Conservation (phyloP, 116 monocot genomes). For the Trichopus zeylanicus region DNA sequence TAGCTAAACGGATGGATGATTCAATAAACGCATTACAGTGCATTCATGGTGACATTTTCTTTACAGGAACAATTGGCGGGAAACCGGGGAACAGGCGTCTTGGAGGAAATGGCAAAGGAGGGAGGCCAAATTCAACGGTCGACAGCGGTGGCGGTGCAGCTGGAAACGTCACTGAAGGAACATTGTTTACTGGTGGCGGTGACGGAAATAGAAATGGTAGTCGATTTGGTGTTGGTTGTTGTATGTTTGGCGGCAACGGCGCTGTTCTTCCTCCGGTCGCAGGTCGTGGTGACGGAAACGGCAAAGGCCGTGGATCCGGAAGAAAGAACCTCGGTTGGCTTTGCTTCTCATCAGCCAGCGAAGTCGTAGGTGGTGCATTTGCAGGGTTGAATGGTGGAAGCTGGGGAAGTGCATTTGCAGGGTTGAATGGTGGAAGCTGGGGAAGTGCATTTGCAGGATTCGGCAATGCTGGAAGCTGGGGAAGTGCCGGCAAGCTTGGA, state of each 20-base stretch:
- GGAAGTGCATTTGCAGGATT: slow-evolving; percentile 2
- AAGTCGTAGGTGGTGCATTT: not conserved
- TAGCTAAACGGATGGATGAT: not conserved
- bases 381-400: not conserved
- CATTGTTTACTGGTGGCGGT: slow-evolving; percentile 5
- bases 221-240: slow-evolving; percentile 14
- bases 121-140: not conserved
- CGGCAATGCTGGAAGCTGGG: slow-evolving; percentile 1
- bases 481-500: not conserved
- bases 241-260: slow-evolving; percentile 7
- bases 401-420: not conserved
- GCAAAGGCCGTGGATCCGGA: slow-evolving; percentile 11
- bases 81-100: slow-evolving; percentile 10
- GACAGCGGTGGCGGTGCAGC: slow-evolving; percentile 12
- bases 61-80: slow-evolving; percentile 8
- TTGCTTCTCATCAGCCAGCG: slow-evolving; percentile 3
- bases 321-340: slow-evolving; percentile 17
- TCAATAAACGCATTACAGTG: not conserved
- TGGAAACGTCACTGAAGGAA: slow-evolving; percentile 14
- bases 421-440: not conserved
- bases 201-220: slow-evolving; percentile 17
- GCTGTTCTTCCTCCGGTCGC: not conserved
- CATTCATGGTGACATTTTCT: slow-evolving; percentile 8
- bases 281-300: slow-evolving; percentile 7
- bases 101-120: slow-evolving; percentile 11